These are phyloP conservation scores for Penicillium sp. DNA, from an alignment of 2,329 filamentous ascomycete genomes.

Conservation along the genomic window DNA sequence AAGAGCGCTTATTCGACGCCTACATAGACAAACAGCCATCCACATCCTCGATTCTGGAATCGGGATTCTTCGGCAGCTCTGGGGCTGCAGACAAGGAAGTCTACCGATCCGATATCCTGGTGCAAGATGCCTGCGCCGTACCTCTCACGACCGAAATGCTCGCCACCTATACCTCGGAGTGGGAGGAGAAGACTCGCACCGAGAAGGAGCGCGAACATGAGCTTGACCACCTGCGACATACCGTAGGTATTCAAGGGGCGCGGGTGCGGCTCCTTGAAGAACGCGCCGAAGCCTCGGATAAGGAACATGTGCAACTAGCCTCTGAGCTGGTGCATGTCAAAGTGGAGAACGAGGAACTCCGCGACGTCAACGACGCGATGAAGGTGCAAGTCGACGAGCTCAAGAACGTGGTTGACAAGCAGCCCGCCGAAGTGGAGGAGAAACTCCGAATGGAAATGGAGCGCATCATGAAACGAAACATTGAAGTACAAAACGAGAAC, in stretches of 20 bases:
- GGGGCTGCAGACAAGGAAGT: slow-evolving; percentile 90
- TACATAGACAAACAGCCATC: slow-evolving; percentile 96
- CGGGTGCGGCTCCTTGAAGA: slow-evolving; percentile 86
- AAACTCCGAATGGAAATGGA: slow-evolving; percentile 84
- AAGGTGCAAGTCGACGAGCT: slow-evolving; percentile 83
- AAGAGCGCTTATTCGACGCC: slow-evolving; percentile 91
- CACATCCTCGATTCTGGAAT: slow-evolving; percentile 89
- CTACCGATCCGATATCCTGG: slow-evolving; percentile 89
- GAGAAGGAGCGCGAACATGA: slow-evolving; percentile 84
- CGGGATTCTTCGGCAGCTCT: slow-evolving; percentile 94
- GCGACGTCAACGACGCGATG: slow-evolving; percentile 86
- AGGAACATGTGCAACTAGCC: slow-evolving; percentile 86
- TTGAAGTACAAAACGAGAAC: slow-evolving; percentile 93
- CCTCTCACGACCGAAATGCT: slow-evolving; percentile 82
- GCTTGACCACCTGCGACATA: slow-evolving; percentile 69
- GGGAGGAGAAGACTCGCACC: slow-evolving; percentile 83
- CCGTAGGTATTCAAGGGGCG: slow-evolving; percentile 67
- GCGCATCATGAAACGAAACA: slow-evolving; percentile 85
- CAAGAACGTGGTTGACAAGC: slow-evolving; percentile 81
- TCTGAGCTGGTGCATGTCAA: slow-evolving; percentile 91
- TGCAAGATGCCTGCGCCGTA: slow-evolving; percentile 87
- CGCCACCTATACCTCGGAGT: slow-evolving; percentile 78
- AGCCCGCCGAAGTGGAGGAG: slow-evolving; percentile 84
- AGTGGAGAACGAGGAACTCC: slow-evolving; percentile 87
- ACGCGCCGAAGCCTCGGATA: slow-evolving; percentile 82